phyloP scores from a whole-genome alignment of 192 early-diverging fungal species.

The Backusella australiensis region DNA sequence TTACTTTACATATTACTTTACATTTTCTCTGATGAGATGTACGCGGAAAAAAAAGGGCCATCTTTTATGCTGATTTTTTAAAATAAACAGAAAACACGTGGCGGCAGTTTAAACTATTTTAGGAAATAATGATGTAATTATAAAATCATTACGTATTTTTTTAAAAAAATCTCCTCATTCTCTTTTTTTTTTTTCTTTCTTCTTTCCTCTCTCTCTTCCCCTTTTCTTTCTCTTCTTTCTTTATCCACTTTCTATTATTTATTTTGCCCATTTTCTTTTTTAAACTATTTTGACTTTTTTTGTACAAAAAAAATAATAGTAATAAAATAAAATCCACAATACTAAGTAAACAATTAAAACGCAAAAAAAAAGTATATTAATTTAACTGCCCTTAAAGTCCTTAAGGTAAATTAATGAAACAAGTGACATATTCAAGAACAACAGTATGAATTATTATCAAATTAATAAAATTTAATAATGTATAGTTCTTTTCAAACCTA shows the following conservation, averaged over 20 bases:
- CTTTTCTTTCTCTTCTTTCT: background rate
- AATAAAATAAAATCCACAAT: background rate
- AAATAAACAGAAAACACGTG: background rate
- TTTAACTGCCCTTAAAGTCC: background rate
- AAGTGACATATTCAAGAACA: background rate
- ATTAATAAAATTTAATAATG: background rate
- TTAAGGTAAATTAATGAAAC: background rate
- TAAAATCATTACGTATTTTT: constrained; percentile 4
- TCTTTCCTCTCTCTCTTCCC: background rate
- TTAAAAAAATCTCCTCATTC: background rate
- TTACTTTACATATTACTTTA: background rate
- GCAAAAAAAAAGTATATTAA: background rate
- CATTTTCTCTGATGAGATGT: background rate
- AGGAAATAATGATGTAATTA: constrained; percentile 2
- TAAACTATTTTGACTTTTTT: background rate
- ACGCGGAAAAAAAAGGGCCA: background rate
- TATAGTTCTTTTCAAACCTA: background rate
- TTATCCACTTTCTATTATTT: background rate
- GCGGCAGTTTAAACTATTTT: background rate
- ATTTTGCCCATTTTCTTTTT: background rate
- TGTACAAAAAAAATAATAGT: background rate
- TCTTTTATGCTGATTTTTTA: background rate
- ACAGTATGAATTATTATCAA: background rate
- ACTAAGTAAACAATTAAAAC: background rate
- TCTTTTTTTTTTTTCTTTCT: too few species aligned